These are phyloP conservation scores for Maudiozyma barnettii DNA, from an alignment of 805 yeast species.

Conservation along the genomic window DNA sequence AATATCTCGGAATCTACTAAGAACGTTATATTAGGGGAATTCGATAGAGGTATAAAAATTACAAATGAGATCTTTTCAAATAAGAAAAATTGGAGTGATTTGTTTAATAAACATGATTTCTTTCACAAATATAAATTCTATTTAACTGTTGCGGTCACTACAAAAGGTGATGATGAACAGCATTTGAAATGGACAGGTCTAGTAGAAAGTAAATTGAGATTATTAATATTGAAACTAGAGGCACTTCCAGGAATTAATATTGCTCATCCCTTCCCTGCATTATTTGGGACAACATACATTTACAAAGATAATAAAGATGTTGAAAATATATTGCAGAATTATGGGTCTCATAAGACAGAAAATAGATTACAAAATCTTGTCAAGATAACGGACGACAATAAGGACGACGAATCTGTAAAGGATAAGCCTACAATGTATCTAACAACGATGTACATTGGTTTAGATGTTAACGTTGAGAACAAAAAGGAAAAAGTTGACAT, in stretches of 20 bases:
- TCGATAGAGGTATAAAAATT: conserved; percentile 63
- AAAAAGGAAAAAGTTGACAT: conserved; percentile 65
- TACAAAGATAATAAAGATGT: conserved; percentile 47
- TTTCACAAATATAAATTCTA: conserved; percentile 81
- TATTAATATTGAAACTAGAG: conserved; percentile 78
- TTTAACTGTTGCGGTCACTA: conserved; percentile 68
- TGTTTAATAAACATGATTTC: conserved; percentile 72
- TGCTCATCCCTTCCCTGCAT: conserved; percentile 87
- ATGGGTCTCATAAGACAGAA: conserved; percentile 54
- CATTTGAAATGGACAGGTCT: conserved; percentile 88
- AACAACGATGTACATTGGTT: conserved; percentile 73
- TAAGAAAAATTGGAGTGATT: conserved; percentile 59
- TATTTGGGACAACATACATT: conserved; percentile 47
- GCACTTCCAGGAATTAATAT: conserved; percentile 59
- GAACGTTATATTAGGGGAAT: conserved; percentile 67
- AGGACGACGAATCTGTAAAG: conserved; percentile 25
- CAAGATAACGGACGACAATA: conserved; percentile 31
- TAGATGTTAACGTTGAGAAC: conserved; percentile 41
- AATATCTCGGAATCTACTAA: conserved; percentile 87
- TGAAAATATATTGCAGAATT: conserved; percentile 46
- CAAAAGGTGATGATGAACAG: conserved; percentile 66
- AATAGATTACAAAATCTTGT: conserved; percentile 27
- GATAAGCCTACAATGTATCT: conserved; percentile 39
- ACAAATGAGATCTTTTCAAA: conserved; percentile 60
- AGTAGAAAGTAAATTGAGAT: conserved; percentile 79